A percentile compares a stretch with the other conserved stretches of the same genome.
Evolutionary conservation across 768 basidiomycete genomes (phyloP).

Genomic region (Hydnomerulius pinastri): DNA sequence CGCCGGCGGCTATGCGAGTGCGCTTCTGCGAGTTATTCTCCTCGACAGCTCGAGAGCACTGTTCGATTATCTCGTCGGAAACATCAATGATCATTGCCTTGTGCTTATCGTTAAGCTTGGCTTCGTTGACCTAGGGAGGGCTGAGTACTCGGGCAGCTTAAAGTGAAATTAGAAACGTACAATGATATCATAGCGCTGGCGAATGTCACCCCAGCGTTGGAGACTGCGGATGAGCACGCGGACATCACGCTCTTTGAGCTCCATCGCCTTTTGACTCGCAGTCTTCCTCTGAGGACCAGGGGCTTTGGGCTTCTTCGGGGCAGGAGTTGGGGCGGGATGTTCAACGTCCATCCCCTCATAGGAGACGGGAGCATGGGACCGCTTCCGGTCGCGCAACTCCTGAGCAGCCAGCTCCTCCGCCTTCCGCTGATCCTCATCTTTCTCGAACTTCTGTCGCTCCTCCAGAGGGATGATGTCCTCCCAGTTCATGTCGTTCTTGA

Average conservation of each 20-base stretch:
- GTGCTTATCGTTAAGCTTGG: conserved; percentile 93
- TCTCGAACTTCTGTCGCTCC: conserved; percentile 81
- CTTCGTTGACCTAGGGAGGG: conserved; percentile 71
- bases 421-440: conserved; percentile 75
- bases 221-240: conserved; percentile 93
- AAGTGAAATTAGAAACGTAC: conserved; percentile 49
- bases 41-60: conserved; percentile 81
- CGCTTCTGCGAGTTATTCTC: conserved; percentile 84
- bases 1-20: conserved; percentile 73
- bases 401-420: conserved; percentile 70
- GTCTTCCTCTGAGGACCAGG: conserved; percentile 82
- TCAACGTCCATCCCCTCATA: conserved; percentile 95
- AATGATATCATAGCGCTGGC: conserved; percentile 91
- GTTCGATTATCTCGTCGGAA: conserved; percentile 88
- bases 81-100: conserved; percentile 88
- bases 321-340: conserved; percentile 59
- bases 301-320: conserved; percentile 73
- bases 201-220: conserved; percentile 97
- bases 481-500: conserved; percentile 99
- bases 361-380: conserved; percentile 82
- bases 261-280: conserved; percentile 92
- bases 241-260: conserved; percentile 95
- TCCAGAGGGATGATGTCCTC: conserved; percentile 98
- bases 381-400: conserved; percentile 75
- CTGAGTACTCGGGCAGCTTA: not conserved